Base-by-base conservation (phyloP, 768 basidiomycete genomes). In the Phlebiopsis flavidoalba region DNA sequence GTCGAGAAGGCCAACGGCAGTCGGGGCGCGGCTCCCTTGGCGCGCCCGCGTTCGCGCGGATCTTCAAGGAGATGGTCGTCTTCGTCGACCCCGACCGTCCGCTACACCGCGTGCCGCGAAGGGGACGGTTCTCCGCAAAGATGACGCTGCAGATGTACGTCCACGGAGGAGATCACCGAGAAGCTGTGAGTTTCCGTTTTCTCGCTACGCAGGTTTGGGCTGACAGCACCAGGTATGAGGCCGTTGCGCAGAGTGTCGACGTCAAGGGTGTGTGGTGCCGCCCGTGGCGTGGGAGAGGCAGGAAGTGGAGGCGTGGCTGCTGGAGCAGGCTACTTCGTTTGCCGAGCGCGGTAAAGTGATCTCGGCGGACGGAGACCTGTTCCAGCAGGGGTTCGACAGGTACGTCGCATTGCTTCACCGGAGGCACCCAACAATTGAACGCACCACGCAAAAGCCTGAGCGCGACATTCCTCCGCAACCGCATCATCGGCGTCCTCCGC, bases 51-150 rank as follows among this genome's bases (percentile, higher is more conserved):
- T 70, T 71, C 60, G 70, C 72, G 7, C 50, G 68, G 33, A 68
- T 73, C 17, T 72, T 70, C 63, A 72, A 70, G 63, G 72, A 73
- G 58, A 65, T 65, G 61, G 49, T 65, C 33, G 7, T 65, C 3
- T 35, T 65, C n/a, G 40, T 48, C 4, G 58, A 59, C 24, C 53
- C 53, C 26, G 48, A 33, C 11, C 62, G 60, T 46, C 64, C 64
- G n/a, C 46, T 65, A 10, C n/a, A n/a, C 55, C 61, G 12, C 58
- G 53, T 7, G 53, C 61, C 31, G 46, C 47, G 8, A 65, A 65
- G 40, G 64, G 64, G 4, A 65, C 50, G 11, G n/a, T 55, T n/a
- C 22, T 45, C 1, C 61, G 64, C 40, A 62, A n/a, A 65, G 31
- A 22, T 36, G 17, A 51, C 56, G 4, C 37, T 65, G 31, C 33